Evolutionary conservation across 495 filamentous ascomycete genomes (phyloP), one percentile per base, ranked within the genome.

Genomic region (Penicillium arizonense): DNA sequence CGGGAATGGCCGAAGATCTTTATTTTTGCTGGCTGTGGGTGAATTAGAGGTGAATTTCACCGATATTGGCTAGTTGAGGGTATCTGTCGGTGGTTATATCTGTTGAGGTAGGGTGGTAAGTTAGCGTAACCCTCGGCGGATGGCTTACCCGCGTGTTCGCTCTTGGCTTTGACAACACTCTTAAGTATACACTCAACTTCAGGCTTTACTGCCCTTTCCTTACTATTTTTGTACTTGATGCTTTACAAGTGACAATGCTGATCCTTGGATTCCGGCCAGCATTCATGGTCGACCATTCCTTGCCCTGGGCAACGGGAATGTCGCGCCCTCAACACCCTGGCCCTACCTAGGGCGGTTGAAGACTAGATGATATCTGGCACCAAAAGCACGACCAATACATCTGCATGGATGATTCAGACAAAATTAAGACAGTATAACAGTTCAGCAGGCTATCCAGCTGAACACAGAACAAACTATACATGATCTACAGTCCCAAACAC

Each of bases 241-340:
- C 5, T 20, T 2, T 21, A 16, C 30, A 45, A 18, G 43, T 13
- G 24, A 20, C 5, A 28, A 56, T 63, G 56, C 37, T 18, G 54
- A 57, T 57, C 56, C 36, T 32, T 21, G 47, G 42, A 63, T 57
- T 53, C 61, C 53, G 30, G 14, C 38, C 33, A 59, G 51, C 61
- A 67, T 67, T 67, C 63, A 62, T 49, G 44, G 3, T 26, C 30
- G 24, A 40, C 42, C 61, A 67, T 67, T 67, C 63, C 41, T 66
- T 33, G 53, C 38, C 55, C 46, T 16, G 54, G 54, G 42, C 48
- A 38, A 50, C 42, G 47, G 55, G 53, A 61, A 64, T 61, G 61
- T 47, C 38, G 44, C 44, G 26, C 56, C 61, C 51, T 62, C 50
- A 35, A 45, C 40, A 35, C 41, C 35, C 50, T 34, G 47, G 49